Percentiles rank a stretch among this genome's conserved stretches.
Evolutionary conservation across 768 basidiomycete species (phyloP).

Genomic region (Sarcodon sp.): DNA sequence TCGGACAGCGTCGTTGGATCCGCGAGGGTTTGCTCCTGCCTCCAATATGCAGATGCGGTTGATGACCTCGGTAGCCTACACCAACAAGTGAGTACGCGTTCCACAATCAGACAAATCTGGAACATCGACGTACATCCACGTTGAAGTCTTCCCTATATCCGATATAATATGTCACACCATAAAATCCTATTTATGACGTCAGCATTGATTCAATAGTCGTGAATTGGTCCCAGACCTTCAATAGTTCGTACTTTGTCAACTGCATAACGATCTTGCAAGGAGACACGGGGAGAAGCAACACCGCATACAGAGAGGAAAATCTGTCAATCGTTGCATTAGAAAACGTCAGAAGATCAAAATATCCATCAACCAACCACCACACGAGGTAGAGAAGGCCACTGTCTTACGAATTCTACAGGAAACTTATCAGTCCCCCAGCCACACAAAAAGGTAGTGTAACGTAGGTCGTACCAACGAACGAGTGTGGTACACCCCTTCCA

Average conservation of each 20-base stretch:
- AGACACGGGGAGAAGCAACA: slow-evolving; percentile 36
- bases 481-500: slow-evolving; percentile 48
- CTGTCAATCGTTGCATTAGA: slow-evolving; percentile 14
- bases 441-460: neutral
- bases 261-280: slow-evolving; percentile 36
- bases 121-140: slow-evolving; percentile 20
- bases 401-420: slow-evolving; percentile 37
- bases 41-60: slow-evolving; percentile 39
- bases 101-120: neutral
- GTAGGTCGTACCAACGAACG: slow-evolving; percentile 33
- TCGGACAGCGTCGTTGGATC: slow-evolving; percentile 18
- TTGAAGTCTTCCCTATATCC: slow-evolving; percentile 55
- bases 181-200: slow-evolving; percentile 30
- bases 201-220: neutral
- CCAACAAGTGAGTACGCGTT: neutral
- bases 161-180: slow-evolving; percentile 43
- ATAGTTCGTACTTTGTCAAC: slow-evolving; percentile 45
- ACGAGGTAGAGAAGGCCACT: slow-evolving; percentile 58
- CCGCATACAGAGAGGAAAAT: slow-evolving; percentile 51
- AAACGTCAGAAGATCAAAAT: neutral
- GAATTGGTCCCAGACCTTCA: slow-evolving; percentile 22
- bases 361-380: slow-evolving; percentile 35
- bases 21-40: slow-evolving; percentile 20
- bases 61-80: slow-evolving; percentile 31
- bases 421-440: neutral